Base-by-base conservation (phyloP, 2,329 filamentous ascomycete species). In the Tolypocladium ophioglossoides region DNA sequence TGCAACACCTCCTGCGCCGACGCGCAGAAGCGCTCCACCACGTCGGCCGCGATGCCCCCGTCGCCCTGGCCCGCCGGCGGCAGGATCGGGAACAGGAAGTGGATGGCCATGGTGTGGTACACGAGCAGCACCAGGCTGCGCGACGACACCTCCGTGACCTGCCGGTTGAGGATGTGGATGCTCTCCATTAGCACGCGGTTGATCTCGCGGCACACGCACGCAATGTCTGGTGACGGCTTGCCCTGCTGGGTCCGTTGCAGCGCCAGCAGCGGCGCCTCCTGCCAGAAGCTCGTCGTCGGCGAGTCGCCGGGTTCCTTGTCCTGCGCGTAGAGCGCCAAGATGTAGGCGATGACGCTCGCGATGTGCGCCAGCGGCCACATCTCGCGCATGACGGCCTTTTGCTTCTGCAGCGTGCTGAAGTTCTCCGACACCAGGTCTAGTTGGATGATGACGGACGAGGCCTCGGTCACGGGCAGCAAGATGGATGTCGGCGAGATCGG, bases 341-440 rank as follows among this genome's bases (percentile, higher is more conserved):
- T 58, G 56, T 66, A 65, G 18, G 66, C 64, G 32, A 68, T 59
- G 20, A 66, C 61, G 41, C 63, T 68, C 27, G 63, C 59, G 32
- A 70, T 61, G 39, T 70, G 62, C 0, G 68, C 67, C 5, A 70
- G 57, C 1, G 68, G 68, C 62, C 67, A 68, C 62, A 68, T 68
- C 51, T 70, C 68, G 37, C 62, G 59, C 50, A 70, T 66, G 22
- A 62, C 64, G 8, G 59, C 57, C 59, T 68, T 70, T 49, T 70
- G 68, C 50, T 64, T 66, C 52, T 69, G 67, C 0, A 70, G 50
- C 0, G 68, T 70, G 56, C 65, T 70, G 52, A 70, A 66, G 57
- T 70, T 70, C 46, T 69, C 68, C 1, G 68, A 70, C 20, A 70
- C 64, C 5, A 68, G 59, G 44, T 70, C 68, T 4, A 70, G 60